These are phyloP conservation scores for Edaphochlamys debaryana DNA, from an alignment of 139 green algal genomes.

Conservation along the genomic window DNA sequence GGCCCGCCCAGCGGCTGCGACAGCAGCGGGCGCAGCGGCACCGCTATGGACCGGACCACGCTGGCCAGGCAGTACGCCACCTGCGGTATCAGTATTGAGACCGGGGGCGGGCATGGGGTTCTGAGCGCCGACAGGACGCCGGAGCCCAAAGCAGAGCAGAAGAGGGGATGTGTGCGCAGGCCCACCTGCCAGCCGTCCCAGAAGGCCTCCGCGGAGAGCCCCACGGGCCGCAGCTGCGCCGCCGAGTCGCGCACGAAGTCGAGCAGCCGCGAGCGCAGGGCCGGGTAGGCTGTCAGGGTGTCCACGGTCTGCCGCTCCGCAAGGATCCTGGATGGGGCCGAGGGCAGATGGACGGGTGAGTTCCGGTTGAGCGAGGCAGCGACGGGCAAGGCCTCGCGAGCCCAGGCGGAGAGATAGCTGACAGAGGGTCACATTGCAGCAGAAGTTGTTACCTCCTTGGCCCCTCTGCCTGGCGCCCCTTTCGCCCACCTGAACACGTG, in stretches of 20 bases:
- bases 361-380: too few species aligned
- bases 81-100: constrained; percentile 46
- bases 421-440: too few species aligned
- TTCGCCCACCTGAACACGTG: constrained; percentile 68
- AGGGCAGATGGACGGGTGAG: too few species aligned
- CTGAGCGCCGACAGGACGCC: too few species aligned
- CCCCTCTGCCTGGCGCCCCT: too few species aligned
- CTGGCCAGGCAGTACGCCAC: constrained; percentile 74
- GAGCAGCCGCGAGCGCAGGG: constrained; percentile 63
- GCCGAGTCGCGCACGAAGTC: constrained; percentile 77
- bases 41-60: constrained; percentile 47
- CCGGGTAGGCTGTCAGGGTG: not conserved
- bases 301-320: constrained; percentile 11
- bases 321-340: constrained; percentile 43
- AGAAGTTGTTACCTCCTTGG: too few species aligned
- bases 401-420: too few species aligned
- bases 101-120: too few species aligned
- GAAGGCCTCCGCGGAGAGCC: constrained; percentile 39
- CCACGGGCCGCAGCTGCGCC: constrained; percentile 48
- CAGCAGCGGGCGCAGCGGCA: constrained; percentile 28
- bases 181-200: constrained; percentile 62
- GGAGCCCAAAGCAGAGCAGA: too few species aligned
- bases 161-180: too few species aligned
- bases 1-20: constrained; percentile 13
- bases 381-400: too few species aligned